phyloP scores from a whole-genome alignment of 148 eudicot species.

The Cornus florida region DNA sequence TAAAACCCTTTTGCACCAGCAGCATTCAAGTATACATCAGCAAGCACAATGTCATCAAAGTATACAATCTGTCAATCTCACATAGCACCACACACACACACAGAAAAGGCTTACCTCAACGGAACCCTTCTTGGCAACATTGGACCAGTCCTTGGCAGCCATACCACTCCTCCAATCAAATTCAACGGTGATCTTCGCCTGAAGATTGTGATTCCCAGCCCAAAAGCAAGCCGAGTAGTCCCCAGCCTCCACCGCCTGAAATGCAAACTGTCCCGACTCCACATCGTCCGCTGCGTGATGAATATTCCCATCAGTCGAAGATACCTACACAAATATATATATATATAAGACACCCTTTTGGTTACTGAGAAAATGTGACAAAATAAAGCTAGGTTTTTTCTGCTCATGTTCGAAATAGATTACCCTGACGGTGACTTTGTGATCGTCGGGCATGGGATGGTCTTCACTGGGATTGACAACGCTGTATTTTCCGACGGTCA shows the following conservation, averaged over 20 bases:
- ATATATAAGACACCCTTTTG: background rate
- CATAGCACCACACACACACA: too few relatives aligned
- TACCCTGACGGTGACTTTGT: slow-evolving; percentile 78
- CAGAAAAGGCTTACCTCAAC: slow-evolving; percentile 22
- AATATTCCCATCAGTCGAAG: slow-evolving; percentile 60
- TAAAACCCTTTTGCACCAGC: too few relatives aligned
- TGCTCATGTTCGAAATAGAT: background rate
- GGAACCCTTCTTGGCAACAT: slow-evolving; percentile 77
- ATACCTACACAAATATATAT: slow-evolving; percentile 43
- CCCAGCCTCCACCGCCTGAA: slow-evolving; percentile 77
- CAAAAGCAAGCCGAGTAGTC: slow-evolving; percentile 88
- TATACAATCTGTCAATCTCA: too few relatives aligned
- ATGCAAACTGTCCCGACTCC: slow-evolving; percentile 75
- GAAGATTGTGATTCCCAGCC: slow-evolving; percentile 57
- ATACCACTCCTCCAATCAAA: slow-evolving; percentile 92
- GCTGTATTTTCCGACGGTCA: slow-evolving; percentile 84
- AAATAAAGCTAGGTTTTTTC: background rate
- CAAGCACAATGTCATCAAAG: too few relatives aligned
- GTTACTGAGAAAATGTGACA: background rate
- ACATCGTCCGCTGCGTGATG: slow-evolving; percentile 67
- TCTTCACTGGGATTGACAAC: slow-evolving; percentile 66
- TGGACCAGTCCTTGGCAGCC: slow-evolving; percentile 90
- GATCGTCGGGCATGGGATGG: slow-evolving; percentile 63
- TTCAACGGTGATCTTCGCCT: slow-evolving; percentile 59
- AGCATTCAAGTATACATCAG: too few relatives aligned